Conservation (phyloP, 805 yeast species). For the Wickerhamomyces sydowiorum region DNA sequence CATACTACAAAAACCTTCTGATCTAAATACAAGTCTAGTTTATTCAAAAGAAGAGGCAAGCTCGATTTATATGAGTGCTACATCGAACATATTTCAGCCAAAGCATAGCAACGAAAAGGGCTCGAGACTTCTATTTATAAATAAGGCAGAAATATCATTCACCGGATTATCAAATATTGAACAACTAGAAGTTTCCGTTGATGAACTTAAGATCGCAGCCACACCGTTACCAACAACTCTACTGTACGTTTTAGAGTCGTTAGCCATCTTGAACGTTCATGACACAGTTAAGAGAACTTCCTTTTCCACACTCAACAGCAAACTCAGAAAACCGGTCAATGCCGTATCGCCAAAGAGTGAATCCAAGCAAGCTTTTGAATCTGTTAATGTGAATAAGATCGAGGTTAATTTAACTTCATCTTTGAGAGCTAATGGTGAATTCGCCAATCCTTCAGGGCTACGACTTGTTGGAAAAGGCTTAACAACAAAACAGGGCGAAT, state of each 20-base stretch:
- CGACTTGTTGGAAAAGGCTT: conserved; percentile 25
- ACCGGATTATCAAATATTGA: conserved; percentile 37
- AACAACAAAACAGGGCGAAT: conserved; percentile 37
- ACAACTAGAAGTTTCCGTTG: conserved; percentile 29
- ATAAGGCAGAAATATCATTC: conserved; percentile 36
- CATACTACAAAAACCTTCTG: conserved; percentile 13
- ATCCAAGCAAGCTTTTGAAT: conserved; percentile 23
- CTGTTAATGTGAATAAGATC: conserved; percentile 32
- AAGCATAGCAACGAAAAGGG: conserved; percentile 9
- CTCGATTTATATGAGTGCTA: conserved; percentile 79
- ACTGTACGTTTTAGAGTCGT: conserved; percentile 21
- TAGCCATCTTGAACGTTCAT: conserved; percentile 9
- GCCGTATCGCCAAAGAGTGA: not conserved
- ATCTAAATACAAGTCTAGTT: conserved; percentile 48
- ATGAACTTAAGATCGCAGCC: conserved; percentile 32
- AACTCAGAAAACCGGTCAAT: not conserved
- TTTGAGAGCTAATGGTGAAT: conserved; percentile 32
- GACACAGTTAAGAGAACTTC: conserved; percentile 7
- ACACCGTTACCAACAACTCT: conserved; percentile 27
- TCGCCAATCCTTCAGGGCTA: conserved; percentile 29
- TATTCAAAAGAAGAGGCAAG: conserved; percentile 66
- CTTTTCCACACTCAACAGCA: conserved; percentile 6
- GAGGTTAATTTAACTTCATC: conserved; percentile 43
- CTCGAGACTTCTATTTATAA: conserved; percentile 20
- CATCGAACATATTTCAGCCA: conserved; percentile 40